Evolutionary conservation across 345 rosid genomes (phyloP).

Genomic region (Salix viminalis): DNA sequence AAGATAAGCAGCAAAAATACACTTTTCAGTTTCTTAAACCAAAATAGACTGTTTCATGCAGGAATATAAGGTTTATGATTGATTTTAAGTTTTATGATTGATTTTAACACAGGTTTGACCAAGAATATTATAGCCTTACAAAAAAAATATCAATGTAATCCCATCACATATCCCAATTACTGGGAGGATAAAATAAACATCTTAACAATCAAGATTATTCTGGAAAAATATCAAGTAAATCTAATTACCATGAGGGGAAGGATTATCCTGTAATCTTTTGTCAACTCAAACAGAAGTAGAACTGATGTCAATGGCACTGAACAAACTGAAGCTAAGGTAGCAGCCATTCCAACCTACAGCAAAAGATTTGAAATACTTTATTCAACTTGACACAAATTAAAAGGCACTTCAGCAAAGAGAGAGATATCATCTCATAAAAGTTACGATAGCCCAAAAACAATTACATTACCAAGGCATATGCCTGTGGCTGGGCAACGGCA

Average conservation of each 20-base stretch:
- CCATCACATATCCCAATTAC: no score
- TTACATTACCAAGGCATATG: constrained; percentile 81
- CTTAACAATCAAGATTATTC: background rate
- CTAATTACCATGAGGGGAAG: constrained; percentile 89
- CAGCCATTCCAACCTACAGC: constrained; percentile 98
- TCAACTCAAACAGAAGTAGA: constrained; percentile 85
- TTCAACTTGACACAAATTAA: constrained; percentile 8
- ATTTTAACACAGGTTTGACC: no score
- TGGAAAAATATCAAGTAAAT: constrained; percentile 1
- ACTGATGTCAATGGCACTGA: constrained; percentile 98
- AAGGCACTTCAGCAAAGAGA: background rate
- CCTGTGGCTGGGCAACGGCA: constrained; percentile 97
- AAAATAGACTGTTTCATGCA: no score
- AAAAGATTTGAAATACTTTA: constrained; percentile 16
- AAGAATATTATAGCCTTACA: no score
- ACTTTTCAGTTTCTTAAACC: no score
- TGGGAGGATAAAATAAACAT: no score
- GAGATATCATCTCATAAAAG: background rate
- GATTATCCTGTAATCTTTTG: constrained; percentile 90
- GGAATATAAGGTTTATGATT: no score
- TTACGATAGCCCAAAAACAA: background rate
- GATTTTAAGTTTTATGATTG: no score
- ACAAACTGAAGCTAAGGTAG: constrained; percentile 94
- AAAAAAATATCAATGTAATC: no score
- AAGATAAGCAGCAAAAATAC: no score